Percentiles rank a stretch among this genome's conserved stretches.
Conservation (phyloP, 345 rosid species). For the Syzygium grande region DNA sequence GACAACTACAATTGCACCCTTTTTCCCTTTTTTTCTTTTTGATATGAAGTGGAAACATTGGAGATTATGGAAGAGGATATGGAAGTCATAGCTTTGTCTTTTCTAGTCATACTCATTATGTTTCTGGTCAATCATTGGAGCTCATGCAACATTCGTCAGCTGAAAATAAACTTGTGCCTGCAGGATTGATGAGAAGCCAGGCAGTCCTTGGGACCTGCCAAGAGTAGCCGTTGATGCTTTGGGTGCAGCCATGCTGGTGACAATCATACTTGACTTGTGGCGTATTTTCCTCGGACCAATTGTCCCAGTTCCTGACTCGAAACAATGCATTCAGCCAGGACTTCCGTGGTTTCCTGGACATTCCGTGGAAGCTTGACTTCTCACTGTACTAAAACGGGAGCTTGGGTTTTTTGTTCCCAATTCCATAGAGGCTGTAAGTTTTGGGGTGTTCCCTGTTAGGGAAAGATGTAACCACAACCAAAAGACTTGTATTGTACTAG, state of each 20-base stretch:
- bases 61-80: neutral
- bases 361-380: conserved; percentile 11
- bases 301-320: conserved; percentile 40
- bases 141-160: neutral
- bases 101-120: neutral
- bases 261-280: conserved; percentile 93
- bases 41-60: neutral
- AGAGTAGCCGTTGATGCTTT: conserved; percentile 88
- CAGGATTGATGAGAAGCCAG: conserved; percentile 93
- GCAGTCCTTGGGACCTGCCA: conserved; percentile 67
- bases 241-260: conserved; percentile 96
- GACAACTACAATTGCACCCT: neutral
- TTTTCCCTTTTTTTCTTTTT: neutral
- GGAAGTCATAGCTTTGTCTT: neutral
- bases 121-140: neutral
- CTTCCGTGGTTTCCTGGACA: conserved; percentile 70
- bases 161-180: neutral
- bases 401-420: neutral
- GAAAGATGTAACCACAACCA: neutral
- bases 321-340: conserved; percentile 63
- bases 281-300: conserved; percentile 91
- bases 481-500: neutral
- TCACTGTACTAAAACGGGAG: neutral
- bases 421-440: neutral
- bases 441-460: neutral